Percentiles rank a stretch among this genome's conserved stretches.
Conservation (phyloP, 306 rosid genomes). For the Fragaria iinumae region DNA sequence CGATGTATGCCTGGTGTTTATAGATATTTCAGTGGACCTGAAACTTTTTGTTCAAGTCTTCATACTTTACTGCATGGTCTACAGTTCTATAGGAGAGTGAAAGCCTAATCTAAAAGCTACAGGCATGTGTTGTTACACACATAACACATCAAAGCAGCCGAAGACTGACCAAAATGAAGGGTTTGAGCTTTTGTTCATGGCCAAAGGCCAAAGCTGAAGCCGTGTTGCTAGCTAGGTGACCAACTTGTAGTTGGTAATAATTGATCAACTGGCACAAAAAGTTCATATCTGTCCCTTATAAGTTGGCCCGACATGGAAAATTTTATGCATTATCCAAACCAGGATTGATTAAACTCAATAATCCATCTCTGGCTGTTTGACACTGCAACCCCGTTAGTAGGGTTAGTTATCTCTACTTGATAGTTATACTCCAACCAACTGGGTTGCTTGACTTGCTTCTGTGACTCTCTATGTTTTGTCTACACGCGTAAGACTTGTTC, state of each 20-base stretch:
- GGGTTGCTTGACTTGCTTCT: not conserved
- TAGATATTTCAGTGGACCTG: not conserved
- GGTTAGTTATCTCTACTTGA: not conserved
- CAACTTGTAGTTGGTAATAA: not conserved
- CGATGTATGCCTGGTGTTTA: not conserved
- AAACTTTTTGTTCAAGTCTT: not conserved
- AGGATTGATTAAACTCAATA: not conserved
- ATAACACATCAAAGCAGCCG: not conserved
- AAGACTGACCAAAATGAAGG: conserved; percentile 6
- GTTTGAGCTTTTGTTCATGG: no score
- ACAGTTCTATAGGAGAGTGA: not conserved
- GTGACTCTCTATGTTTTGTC: not conserved
- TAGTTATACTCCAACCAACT: not conserved
- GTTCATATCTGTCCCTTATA: no score
- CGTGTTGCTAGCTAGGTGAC: not conserved
- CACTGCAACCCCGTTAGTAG: not conserved
- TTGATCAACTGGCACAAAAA: not conserved
- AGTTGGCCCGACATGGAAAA: no score
- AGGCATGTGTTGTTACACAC: not conserved
- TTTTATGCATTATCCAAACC: not conserved
- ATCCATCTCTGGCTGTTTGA: not conserved
- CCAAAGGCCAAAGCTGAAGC: no score
- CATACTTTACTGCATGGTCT: not conserved
- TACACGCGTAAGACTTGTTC: not conserved
- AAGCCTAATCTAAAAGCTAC: not conserved